A percentile compares a stretch with the other conserved stretches of the same genome.
Evolutionary conservation across 106 monocot genomes (phyloP).

Genomic region (Iris macrosiphon): DNA sequence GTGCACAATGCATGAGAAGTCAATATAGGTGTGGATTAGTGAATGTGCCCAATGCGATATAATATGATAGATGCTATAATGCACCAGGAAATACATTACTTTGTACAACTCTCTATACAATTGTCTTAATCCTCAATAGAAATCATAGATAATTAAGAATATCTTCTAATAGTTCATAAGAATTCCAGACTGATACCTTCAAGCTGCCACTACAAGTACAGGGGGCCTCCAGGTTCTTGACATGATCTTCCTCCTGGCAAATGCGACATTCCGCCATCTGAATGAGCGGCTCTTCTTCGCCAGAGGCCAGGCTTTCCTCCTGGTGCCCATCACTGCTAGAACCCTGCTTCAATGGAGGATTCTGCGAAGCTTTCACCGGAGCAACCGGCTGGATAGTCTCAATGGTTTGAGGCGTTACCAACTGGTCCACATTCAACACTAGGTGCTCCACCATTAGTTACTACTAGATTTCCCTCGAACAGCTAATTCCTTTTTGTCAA

Average conservation of each 20-base stretch:
- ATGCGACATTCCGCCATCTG: slow-evolving; percentile 72
- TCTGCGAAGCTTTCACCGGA: background rate
- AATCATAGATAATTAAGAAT: too few species aligned
- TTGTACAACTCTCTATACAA: background rate
- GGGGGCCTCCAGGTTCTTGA: slow-evolving; percentile 72
- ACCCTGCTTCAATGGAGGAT: background rate
- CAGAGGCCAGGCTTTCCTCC: background rate
- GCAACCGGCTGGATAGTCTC: background rate
- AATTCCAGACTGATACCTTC: slow-evolving; percentile 38
- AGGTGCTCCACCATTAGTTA: slow-evolving; percentile 32
- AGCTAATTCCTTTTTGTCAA: background rate
- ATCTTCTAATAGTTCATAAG: background rate
- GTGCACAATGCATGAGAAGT: too few species aligned
- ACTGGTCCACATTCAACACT: slow-evolving; percentile 20
- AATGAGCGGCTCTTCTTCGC: slow-evolving; percentile 66
- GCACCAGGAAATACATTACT: too few species aligned
- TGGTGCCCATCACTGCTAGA: background rate
- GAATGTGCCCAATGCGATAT: too few species aligned
- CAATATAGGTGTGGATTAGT: too few species aligned
- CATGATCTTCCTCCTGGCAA: slow-evolving; percentile 86
- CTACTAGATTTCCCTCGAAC: background rate
- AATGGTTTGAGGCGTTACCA: background rate
- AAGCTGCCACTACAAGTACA: slow-evolving; percentile 87
- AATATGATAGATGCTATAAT: too few species aligned
- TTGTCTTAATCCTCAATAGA: background rate